Evolutionary conservation across 2,329 filamentous ascomycete species (phyloP).

Genomic region (Hypoxylon sp.): DNA sequence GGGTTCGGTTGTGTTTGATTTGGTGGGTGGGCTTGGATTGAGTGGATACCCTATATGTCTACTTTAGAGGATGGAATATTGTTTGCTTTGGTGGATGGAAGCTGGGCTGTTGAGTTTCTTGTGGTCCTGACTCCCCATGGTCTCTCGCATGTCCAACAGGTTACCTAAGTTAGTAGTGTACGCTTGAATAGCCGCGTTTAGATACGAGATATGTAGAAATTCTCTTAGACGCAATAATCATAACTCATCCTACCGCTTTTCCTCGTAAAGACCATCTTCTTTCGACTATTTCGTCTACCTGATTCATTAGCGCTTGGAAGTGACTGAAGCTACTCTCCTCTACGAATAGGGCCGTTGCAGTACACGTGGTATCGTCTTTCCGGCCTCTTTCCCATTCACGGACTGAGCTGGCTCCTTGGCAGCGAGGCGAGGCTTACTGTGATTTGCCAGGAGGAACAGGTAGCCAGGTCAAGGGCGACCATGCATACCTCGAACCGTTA

Average conservation of each 20-base stretch:
- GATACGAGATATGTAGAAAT: too few relatives aligned
- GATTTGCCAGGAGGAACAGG: not conserved
- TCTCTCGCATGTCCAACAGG: too few relatives aligned
- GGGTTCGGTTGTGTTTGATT: too few relatives aligned
- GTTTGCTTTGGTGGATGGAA: too few relatives aligned
- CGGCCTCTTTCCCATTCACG: constrained; percentile 5
- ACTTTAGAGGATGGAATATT: too few relatives aligned
- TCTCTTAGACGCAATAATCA: too few relatives aligned
- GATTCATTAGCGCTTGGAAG: not conserved
- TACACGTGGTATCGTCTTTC: not conserved
- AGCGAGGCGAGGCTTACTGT: not conserved
- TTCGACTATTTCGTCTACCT: not conserved
- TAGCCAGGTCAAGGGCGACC: not conserved
- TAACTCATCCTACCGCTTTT: too few relatives aligned
- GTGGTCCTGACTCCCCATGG: too few relatives aligned
- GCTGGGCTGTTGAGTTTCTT: too few relatives aligned
- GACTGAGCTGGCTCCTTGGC: not conserved
- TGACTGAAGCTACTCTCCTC: not conserved
- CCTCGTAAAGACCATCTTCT: not conserved
- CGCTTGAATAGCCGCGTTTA: not conserved
- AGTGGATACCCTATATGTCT: too few relatives aligned
- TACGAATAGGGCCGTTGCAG: not conserved
- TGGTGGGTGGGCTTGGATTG: too few relatives aligned
- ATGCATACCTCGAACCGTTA: not conserved
- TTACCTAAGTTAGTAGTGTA: too few relatives aligned